Base-by-base conservation (phyloP, 441 rosid species). In the Pelargonium exstipulatum region DNA sequence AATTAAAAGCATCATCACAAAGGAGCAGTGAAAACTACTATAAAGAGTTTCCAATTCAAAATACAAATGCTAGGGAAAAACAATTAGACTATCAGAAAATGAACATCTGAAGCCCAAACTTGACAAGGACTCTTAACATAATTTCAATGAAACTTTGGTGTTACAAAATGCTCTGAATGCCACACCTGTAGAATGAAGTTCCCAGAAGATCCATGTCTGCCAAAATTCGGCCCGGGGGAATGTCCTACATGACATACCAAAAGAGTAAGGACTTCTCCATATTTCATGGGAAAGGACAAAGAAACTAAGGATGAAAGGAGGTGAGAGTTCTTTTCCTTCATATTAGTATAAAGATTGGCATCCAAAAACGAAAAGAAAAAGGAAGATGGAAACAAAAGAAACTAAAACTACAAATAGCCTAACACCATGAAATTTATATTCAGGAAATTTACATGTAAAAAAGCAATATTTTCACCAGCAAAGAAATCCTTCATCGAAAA, bases 111-210 rank as follows among this genome's bases (percentile, higher is more conserved):
- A 51, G 58, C 58, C 6, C 17, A n/a, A n/a, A 51, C 18, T 53
- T 32, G 37, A 32, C 60, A 53, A 53, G 60, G 60, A 53, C 60
- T 53, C 60, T 22, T 53, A 17, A 16, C 24, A 53, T 16, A 53
- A 6, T 53, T 53, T 53, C 10, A 53, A 17, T 14, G 18, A 20
- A 17, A 53, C 18, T 22, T 14, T 14, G 24, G 17, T 53, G 60
- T 53, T 53, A 17, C 60, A 72, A 37, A 71, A 61, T 17, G 22
- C 3, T 64, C 68, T 5, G 20, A 37, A 67, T 69, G 71, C 64
- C 75, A 73, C 62, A 90, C 97, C 96, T 88, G 85, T 73, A 81
- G 78, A 26, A 67, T 64, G 69, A 92, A 86, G 78, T 66, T 77
- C 74, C 79, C 60, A 65, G 81, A 80, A 78, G 83, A 69, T 64